Base-by-base conservation (phyloP, 768 basidiomycete species). In the Boletus tomentosulus region DNA sequence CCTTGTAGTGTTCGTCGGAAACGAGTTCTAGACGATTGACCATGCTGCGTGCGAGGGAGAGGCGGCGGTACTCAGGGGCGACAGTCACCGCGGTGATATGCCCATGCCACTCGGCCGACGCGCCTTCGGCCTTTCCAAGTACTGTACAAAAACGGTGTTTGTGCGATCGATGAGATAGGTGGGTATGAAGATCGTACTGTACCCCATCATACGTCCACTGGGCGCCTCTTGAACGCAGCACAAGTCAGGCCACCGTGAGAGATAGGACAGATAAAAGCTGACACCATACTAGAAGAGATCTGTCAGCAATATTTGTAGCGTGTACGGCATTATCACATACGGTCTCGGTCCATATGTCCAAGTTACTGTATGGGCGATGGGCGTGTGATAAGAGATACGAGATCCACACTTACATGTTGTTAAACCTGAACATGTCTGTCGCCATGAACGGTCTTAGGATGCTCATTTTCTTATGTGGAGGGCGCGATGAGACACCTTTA, bases 281-380 rank as follows among this genome's bases (percentile, higher is more conserved):
- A 92, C 86, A 46, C 86, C 86, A 70, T 94, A 98, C 90, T 95
- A 16, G 5, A 46, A 4, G 37, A 31, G 45, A 31, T 9, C 19
- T 30, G 53, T 61, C 27, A 57, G 49, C 28, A 46, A n/a, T n/a
- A 46, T 15, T 37, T 22, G 47, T 35, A 16, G 39, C 28, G 27
- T 19, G 15, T 13, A 35, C 22, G 49, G 4, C 6, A 50, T 15
- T 6, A n/a, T 7, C 25, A 73, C 85, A 65, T 62, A 93, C 95
- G 22, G 97, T 98, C 73, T 98, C 96, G 43, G 97, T 98, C 92
- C 92, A 98, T 43, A 94, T 76, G 70, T 98, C 96, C 65, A 96
- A 74, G 72, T 99, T 98, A 56, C 92, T 93, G 70, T 1, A 48
- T 7, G 44, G 52, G 54, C 30, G 12, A 38, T 65, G 51, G 59